Base-by-base conservation (phyloP, 371 early-diverging fungal genomes). In the Umbelopsis sp. region DNA sequence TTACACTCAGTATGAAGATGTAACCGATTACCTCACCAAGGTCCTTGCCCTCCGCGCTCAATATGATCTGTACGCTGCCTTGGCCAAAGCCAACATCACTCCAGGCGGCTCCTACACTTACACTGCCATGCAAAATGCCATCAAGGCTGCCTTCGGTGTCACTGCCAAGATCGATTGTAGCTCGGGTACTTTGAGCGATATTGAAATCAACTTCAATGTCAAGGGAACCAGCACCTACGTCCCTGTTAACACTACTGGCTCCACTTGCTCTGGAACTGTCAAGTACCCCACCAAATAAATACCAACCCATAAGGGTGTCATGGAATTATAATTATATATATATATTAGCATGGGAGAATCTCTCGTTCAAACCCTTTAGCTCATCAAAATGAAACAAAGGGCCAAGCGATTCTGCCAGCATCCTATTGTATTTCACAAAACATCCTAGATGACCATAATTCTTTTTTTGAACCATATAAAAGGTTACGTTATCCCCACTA, bases 101-200 rank as follows among this genome's bases (percentile, higher is more conserved):
- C 94, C 94, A 8, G 89, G 90, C 12, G 78, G 80, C 20, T 78
- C 74, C 2, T 89, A 89, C 63, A 45, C 80, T n/a, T 70, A 78
- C 14, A 67, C 72, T 5, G 77, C 76, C 53, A 79, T 91, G 71
- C 80, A 80, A 66, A 45, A 63, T 7, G 92, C 91, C 11, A 80
- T 91, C 66, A 68, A 69, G 69, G 76, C 48, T 14, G 80, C 71
- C 46, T 85, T 67, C 46, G 85, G 82, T 73, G 86, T 80, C 41
- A 69, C 75, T 29, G 81, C 85, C 37, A 74, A 77, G 68, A 69
- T 87, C 66, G 72, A 76, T 51, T 87, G 87, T 57, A 67, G 25
- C 48, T 51, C 70, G 2, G 81, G 83, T 45, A 72, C 66, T 10
- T 37, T 86, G 29, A 72, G 68, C 65, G 85, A 87, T 65, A 71